Conservation (phyloP, 2,329 filamentous ascomycete species). For the Sporothrix mexicana region DNA sequence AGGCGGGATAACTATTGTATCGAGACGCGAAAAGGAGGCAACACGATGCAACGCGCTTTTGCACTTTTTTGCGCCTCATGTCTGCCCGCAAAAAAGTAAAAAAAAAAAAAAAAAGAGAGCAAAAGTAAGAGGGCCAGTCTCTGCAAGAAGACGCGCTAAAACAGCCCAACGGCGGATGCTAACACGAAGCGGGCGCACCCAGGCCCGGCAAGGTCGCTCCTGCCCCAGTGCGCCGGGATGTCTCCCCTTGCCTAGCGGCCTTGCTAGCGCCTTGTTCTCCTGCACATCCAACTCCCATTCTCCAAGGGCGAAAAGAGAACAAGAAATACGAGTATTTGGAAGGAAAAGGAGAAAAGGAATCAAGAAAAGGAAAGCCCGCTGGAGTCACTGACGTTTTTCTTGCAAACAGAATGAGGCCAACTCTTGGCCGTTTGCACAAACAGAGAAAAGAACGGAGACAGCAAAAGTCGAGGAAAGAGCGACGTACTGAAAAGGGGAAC, state of each 20-base stretch:
- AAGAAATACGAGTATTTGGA: not conserved
- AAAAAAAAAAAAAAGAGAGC: not conserved
- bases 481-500: constrained; percentile 1
- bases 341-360: not conserved
- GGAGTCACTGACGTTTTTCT: not conserved
- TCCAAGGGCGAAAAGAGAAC: constrained; percentile 5
- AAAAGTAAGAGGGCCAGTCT: not conserved
- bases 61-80: not conserved
- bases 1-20: not conserved
- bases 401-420: not conserved
- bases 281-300: not conserved
- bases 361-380: constrained; percentile 5
- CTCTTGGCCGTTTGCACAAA: not conserved
- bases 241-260: constrained; percentile 21
- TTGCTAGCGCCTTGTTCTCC: constrained; percentile 18
- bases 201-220: constrained; percentile 25
- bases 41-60: not conserved
- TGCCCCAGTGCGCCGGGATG: constrained; percentile 25
- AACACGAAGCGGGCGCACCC: constrained; percentile 21
- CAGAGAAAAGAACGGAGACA: not conserved
- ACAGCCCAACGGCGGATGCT: constrained; percentile 24
- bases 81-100: constrained; percentile 4
- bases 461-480: not conserved
- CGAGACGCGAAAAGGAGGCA: not conserved
- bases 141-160: constrained; percentile 28